Percentiles rank a stretch among this genome's conserved stretches.
phyloP scores from a whole-genome alignment of 345 rosid species.

The Lumnitzera littorea region DNA sequence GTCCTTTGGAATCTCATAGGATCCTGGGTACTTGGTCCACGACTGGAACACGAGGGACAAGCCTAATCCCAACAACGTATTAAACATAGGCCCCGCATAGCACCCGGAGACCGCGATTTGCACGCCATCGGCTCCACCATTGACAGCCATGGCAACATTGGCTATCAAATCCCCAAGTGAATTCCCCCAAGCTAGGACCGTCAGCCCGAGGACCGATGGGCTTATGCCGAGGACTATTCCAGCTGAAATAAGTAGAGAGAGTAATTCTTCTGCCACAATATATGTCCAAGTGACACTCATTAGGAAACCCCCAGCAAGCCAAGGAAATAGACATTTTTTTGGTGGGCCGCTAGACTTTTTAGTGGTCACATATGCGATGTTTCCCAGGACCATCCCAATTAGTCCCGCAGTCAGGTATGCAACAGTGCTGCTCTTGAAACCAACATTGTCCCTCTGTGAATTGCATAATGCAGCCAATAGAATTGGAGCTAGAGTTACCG shows the following conservation, averaged over 20 bases:
- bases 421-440: conserved; percentile 29
- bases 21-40: conserved; percentile 48
- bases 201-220: conserved; percentile 79
- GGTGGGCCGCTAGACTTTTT: conserved; percentile 50
- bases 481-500: conserved; percentile 64
- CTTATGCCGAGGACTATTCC: conserved; percentile 62
- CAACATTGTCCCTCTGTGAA: conserved; percentile 26
- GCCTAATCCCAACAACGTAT: conserved; percentile 74
- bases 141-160: conserved; percentile 65
- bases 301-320: conserved; percentile 75
- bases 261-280: conserved; percentile 71
- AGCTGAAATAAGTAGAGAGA: conserved; percentile 57
- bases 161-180: conserved; percentile 86
- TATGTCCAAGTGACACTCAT: conserved; percentile 94
- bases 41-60: conserved; percentile 53
- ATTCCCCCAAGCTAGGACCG: conserved; percentile 95
- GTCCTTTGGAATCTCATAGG: conserved; percentile 54
- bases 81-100: conserved; percentile 91
- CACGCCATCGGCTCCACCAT: conserved; percentile 69
- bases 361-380: conserved; percentile 49
- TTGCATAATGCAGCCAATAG: conserved; percentile 50
- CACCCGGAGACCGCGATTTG: conserved; percentile 91
- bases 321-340: conserved; percentile 43
- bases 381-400: conserved; percentile 52
- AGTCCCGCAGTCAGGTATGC: conserved; percentile 41